A percentile compares a stretch with the other conserved stretches of the same genome.
phyloP scores from a whole-genome alignment of 129 eudicot genomes.

The Centrapalus pauciflorus region DNA sequence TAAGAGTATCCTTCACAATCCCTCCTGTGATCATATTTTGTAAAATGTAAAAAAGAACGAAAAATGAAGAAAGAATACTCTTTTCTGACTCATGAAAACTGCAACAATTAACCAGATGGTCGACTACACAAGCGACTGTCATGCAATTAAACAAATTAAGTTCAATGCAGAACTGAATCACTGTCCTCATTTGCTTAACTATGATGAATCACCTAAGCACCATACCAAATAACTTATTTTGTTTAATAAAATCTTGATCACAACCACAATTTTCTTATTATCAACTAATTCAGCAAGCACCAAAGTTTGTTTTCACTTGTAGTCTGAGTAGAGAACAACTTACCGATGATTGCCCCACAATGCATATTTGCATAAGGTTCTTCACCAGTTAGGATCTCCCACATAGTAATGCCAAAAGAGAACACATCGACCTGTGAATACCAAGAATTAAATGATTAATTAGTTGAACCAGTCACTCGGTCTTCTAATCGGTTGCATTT shows the following conservation, averaged over 20 bases:
- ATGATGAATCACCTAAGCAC: background rate
- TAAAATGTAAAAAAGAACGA: background rate
- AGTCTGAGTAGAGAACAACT: background rate
- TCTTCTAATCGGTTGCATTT: background rate
- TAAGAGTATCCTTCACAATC: constrained; percentile 72
- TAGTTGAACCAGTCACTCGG: background rate
- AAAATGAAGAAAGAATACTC: background rate
- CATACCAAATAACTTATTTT: background rate
- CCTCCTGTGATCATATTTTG: constrained; percentile 44
- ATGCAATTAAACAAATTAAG: background rate
- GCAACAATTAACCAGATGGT: background rate
- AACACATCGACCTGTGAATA: constrained; percentile 68
- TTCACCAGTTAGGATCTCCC: constrained; percentile 90
- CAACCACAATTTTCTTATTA: background rate
- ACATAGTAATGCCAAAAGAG: constrained; percentile 84
- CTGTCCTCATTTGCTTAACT: background rate
- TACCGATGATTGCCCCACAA: constrained; percentile 93
- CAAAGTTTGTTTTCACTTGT: background rate
- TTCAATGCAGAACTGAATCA: background rate
- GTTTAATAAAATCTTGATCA: too few species aligned
- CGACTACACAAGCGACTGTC: background rate
- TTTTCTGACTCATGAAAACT: background rate
- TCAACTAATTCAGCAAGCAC: background rate
- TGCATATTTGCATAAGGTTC: constrained; percentile 93
- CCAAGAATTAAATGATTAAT: background rate